Percentiles rank a stretch among this genome's conserved stretches.
phyloP scores from a whole-genome alignment of 2,329 filamentous ascomycete species.

The Sporothrix globosa region DNA sequence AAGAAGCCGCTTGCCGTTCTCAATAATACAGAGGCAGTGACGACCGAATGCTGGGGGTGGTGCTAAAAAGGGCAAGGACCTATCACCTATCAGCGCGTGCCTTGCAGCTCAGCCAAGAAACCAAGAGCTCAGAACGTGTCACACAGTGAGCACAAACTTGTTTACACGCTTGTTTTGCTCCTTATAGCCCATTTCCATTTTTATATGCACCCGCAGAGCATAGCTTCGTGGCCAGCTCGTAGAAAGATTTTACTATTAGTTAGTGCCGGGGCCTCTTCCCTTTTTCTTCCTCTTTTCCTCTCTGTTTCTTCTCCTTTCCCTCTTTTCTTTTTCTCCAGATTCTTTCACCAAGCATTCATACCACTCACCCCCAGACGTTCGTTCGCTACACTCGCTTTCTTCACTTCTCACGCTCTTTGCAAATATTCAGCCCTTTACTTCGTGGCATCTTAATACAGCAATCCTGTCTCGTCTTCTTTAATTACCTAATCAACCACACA shows the following conservation, averaged over 20 bases:
- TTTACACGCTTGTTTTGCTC: slow-evolving; percentile 25
- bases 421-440: slow-evolving; percentile 9
- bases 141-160: slow-evolving; percentile 20
- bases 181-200: background rate
- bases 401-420: slow-evolving; percentile 17
- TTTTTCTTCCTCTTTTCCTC: background rate
- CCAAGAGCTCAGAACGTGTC: background rate
- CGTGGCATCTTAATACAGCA: slow-evolving; percentile 6
- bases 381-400: slow-evolving; percentile 21
- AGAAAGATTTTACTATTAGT: background rate
- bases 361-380: slow-evolving; percentile 13
- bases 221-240: background rate
- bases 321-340: slow-evolving; percentile 2
- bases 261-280: slow-evolving; percentile 3
- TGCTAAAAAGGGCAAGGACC: background rate
- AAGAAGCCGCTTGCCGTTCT: slow-evolving; percentile 7
- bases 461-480: background rate
- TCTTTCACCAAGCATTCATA: slow-evolving; percentile 25
- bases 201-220: background rate
- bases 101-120: slow-evolving; percentile 7
- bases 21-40: background rate
- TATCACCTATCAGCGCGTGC: background rate
- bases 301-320: background rate
- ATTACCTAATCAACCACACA: background rate
- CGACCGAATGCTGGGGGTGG: background rate